These are phyloP conservation scores for Alnus glutinosa DNA, from an alignment of 306 rosid genomes.

Conservation along the genomic window DNA sequence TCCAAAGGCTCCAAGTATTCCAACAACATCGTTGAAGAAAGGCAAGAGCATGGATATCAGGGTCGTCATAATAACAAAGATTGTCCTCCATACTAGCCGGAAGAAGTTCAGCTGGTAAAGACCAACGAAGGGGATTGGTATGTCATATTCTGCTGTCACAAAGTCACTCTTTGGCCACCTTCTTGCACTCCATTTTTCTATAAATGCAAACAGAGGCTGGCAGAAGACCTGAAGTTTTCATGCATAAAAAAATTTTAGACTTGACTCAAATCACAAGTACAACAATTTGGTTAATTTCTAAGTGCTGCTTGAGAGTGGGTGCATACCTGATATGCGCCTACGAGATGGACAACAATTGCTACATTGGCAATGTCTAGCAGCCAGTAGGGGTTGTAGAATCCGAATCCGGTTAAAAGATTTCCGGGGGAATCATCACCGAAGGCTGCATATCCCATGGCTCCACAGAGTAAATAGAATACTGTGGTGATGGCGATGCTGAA, in stretches of 20 bases:
- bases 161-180: constrained; percentile 53
- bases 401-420: constrained; percentile 78
- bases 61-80: constrained; percentile 60
- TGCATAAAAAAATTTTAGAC: neutral
- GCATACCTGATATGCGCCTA: constrained; percentile 75
- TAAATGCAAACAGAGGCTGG: constrained; percentile 75
- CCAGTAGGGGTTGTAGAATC: constrained; percentile 81
- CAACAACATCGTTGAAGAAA: constrained; percentile 81
- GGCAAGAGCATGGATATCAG: constrained; percentile 68
- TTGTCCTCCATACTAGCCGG: constrained; percentile 64
- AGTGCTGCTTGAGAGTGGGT: neutral
- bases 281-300: neutral
- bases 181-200: constrained; percentile 60
- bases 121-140: constrained; percentile 51
- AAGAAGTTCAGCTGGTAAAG: constrained; percentile 56
- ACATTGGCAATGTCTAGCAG: constrained; percentile 69
- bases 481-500: constrained; percentile 54
- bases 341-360: constrained; percentile 67
- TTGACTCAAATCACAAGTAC: neutral
- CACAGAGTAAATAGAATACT: constrained; percentile 64
- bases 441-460: constrained; percentile 78
- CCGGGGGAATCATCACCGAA: constrained; percentile 69
- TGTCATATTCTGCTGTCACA: constrained; percentile 51
- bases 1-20: constrained; percentile 76
- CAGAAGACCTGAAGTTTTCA: constrained; percentile 49